These are phyloP conservation scores for Trypanosoma boissoni DNA, from an alignment of 208 protist genomes.

Conservation along the genomic window DNA sequence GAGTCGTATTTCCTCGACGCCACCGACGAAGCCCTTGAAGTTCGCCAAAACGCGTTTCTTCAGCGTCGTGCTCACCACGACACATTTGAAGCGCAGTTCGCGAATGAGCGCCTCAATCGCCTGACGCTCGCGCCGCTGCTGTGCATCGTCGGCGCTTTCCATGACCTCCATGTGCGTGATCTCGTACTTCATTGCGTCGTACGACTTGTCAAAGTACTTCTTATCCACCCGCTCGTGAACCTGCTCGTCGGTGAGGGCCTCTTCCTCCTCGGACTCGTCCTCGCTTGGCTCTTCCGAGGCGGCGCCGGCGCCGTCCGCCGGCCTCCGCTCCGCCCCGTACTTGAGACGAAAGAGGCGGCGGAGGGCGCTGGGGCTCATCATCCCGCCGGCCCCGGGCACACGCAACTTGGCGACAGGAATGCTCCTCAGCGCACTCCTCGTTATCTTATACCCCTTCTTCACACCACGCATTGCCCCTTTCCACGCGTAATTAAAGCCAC, in stretches of 20 bases:
- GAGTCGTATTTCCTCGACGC: constrained; percentile 62
- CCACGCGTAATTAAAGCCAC: constrained; percentile 59
- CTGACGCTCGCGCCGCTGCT: constrained; percentile 41
- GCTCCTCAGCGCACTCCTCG: constrained; percentile 59
- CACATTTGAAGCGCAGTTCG: constrained; percentile 60
- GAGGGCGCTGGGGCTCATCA: constrained; percentile 39
- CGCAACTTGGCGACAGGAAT: constrained; percentile 50
- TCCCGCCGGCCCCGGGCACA: constrained; percentile 23
- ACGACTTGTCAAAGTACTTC: constrained; percentile 84
- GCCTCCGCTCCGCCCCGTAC: constrained; percentile 52
- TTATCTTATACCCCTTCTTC: constrained; percentile 69
- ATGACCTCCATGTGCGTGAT: constrained; percentile 58
- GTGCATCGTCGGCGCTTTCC: constrained; percentile 46
- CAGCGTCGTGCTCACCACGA: constrained; percentile 77
- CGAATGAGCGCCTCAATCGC: constrained; percentile 51
- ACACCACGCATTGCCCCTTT: constrained; percentile 67
- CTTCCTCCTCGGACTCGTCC: constrained; percentile 53
- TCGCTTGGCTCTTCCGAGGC: constrained; percentile 37
- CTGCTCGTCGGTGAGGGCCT: constrained; percentile 78
- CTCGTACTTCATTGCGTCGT: constrained; percentile 70
- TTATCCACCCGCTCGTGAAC: constrained; percentile 76
- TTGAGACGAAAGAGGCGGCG: constrained; percentile 63
- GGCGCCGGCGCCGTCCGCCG: constrained; percentile 26
- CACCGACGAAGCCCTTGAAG: constrained; percentile 68
- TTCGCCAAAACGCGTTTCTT: constrained; percentile 78